A percentile compares a stretch with the other conserved stretches of the same genome.
These are phyloP conservation scores for Leishmania lainsoni DNA, from an alignment of 208 protist species.

Conservation along the genomic window DNA sequence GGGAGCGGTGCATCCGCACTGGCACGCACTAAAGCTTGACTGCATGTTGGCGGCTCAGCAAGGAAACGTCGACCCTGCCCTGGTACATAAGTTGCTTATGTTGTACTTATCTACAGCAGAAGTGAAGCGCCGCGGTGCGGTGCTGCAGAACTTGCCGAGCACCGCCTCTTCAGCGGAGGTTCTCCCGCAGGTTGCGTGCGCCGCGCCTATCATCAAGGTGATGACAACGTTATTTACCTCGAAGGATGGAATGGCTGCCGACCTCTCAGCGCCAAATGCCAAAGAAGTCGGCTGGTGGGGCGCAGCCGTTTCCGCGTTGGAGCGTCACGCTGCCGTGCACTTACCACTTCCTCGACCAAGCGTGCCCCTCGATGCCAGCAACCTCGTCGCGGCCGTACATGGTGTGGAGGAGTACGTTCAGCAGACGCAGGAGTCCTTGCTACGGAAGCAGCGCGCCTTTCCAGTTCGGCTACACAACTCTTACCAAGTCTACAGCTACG, in stretches of 20 bases:
- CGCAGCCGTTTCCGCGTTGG: constrained; percentile 5
- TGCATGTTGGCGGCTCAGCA: constrained; percentile 54
- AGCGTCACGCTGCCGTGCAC: constrained; percentile 23
- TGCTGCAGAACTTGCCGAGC: constrained; percentile 78
- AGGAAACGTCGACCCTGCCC: constrained; percentile 35
- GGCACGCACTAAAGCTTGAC: constrained; percentile 49
- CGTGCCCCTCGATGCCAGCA: constrained; percentile 44
- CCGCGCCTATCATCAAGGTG: constrained; percentile 39
- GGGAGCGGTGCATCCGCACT: constrained; percentile 52
- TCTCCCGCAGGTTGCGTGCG: constrained; percentile 12
- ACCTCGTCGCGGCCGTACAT: constrained; percentile 57
- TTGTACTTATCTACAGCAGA: constrained; percentile 64
- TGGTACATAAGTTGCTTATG: constrained; percentile 50
- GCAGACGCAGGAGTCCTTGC: constrained; percentile 35
- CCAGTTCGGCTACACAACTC: constrained; percentile 52
- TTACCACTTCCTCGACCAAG: constrained; percentile 35
- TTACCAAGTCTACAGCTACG: constrained; percentile 38
- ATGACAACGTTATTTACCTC: constrained; percentile 23
- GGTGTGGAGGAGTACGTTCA: constrained; percentile 50
- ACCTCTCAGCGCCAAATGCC: neutral
- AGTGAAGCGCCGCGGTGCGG: constrained; percentile 64
- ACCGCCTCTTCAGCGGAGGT: constrained; percentile 34
- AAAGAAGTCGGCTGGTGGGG: neutral
- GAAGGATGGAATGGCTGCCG: neutral
- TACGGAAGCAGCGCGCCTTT: constrained; percentile 53